phyloP scores from a whole-genome alignment of 352 stramenopile species.

The Globisporangium orthogonon region DNA sequence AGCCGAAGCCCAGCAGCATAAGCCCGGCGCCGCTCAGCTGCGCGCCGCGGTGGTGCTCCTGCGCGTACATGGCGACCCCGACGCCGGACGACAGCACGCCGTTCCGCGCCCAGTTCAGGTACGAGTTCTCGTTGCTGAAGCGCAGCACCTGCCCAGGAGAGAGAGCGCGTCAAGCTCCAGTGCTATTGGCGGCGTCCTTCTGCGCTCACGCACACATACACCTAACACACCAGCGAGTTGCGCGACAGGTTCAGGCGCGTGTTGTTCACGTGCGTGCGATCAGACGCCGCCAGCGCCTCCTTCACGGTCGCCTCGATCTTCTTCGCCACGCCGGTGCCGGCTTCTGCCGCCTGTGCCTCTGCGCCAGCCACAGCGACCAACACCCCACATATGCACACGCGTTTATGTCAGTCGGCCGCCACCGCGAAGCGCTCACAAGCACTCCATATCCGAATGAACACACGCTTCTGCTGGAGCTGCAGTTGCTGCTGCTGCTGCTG shows the following conservation, averaged over 20 bases:
- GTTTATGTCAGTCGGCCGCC: not conserved
- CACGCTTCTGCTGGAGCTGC: not conserved
- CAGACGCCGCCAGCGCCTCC: constrained; percentile 18
- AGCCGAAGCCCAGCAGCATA: constrained; percentile 79
- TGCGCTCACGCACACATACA: not conserved
- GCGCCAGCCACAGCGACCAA: not conserved
- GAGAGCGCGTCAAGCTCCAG: not conserved
- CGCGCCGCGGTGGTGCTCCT: constrained; percentile 82
- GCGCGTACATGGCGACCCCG: constrained; percentile 83
- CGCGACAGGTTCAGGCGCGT: constrained; percentile 23
- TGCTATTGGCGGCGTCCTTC: no score
- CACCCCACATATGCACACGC: not conserved
- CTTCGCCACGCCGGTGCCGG: not conserved
- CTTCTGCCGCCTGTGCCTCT: not conserved
- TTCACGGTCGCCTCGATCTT: constrained; percentile 6
- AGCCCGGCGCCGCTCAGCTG: constrained; percentile 75
- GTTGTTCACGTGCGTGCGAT: constrained; percentile 29
- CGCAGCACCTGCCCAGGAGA: constrained; percentile 39
- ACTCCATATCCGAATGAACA: no score
- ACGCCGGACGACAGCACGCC: constrained; percentile 76
- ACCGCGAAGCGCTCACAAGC: no score
- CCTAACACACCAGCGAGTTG: constrained; percentile 22
- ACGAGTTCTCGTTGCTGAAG: constrained; percentile 88
- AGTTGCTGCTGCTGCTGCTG: constrained; percentile 6
- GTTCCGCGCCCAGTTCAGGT: constrained; percentile 85